Conservation (phyloP, 1,139 yeast genomes). For the Sugiyamaella castrensis region DNA sequence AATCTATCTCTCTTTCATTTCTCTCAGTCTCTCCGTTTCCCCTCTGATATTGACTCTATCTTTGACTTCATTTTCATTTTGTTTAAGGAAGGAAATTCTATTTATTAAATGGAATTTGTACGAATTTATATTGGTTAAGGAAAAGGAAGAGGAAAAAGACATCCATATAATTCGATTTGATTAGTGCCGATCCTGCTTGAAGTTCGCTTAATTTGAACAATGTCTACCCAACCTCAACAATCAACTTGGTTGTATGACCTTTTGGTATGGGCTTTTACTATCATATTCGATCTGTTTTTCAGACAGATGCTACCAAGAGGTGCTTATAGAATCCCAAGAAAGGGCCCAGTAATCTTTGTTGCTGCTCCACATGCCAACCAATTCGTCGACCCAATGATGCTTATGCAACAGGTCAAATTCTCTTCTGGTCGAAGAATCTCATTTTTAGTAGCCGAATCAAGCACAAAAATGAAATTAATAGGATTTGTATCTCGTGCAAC, state of each 20-base stretch:
- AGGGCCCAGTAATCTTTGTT: constrained; percentile 88
- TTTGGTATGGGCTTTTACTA: constrained; percentile 37
- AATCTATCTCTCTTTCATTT: no score
- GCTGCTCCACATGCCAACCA: constrained; percentile 99
- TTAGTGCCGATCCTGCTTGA: no score
- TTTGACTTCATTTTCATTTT: no score
- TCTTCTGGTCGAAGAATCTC: constrained; percentile 75
- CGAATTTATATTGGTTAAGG: no score
- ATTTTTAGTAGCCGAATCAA: constrained; percentile 82
- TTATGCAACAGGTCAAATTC: constrained; percentile 75
- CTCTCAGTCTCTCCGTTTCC: no score
- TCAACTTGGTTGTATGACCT: constrained; percentile 36
- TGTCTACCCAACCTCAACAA: neutral
- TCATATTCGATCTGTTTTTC: constrained; percentile 62
- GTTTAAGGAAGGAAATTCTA: no score
- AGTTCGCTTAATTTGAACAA: no score
- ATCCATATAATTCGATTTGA: no score
- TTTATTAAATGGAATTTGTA: no score
- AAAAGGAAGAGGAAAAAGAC: no score
- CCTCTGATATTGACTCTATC: no score
- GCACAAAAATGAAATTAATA: constrained; percentile 63
- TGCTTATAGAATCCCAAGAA: constrained; percentile 77
- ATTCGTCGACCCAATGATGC: constrained; percentile 84
- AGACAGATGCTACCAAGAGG: constrained; percentile 90
- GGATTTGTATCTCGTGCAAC: constrained; percentile 76